A percentile compares a stretch with the other conserved stretches of the same genome.
phyloP scores from a whole-genome alignment of 495 filamentous ascomycete genomes.

The Hapsidospora chrysogenum region DNA sequence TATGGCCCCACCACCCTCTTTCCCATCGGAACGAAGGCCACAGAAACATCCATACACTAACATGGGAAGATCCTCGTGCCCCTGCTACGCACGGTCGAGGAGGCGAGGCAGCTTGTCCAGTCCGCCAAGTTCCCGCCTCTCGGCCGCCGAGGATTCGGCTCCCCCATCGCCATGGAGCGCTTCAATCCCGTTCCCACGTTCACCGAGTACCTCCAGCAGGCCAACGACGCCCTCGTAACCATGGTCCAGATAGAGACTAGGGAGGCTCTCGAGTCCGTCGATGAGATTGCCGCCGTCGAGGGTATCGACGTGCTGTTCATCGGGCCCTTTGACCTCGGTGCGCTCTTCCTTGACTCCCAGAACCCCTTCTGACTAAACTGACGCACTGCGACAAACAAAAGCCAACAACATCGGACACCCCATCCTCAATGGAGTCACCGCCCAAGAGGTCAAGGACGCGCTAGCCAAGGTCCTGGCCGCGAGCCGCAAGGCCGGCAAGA shows the following conservation, averaged over 20 bases:
- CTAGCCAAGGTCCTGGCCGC: slow-evolving; percentile 48
- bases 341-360: background rate
- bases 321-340: slow-evolving; percentile 60
- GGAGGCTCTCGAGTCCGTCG: slow-evolving; percentile 51
- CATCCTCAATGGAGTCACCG: slow-evolving; percentile 41
- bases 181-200: slow-evolving; percentile 36
- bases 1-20: slow-evolving; percentile 9
- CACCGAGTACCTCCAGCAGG: slow-evolving; percentile 55
- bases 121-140: slow-evolving; percentile 51
- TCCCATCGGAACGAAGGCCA: background rate
- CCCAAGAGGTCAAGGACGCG: slow-evolving; percentile 46
- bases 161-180: slow-evolving; percentile 46
- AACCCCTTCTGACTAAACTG: background rate
- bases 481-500: slow-evolving; percentile 50
- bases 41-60: too few species aligned
- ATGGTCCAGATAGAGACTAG: slow-evolving; percentile 74
- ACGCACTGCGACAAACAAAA: background rate
- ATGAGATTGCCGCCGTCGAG: slow-evolving; percentile 53
- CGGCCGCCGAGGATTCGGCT: slow-evolving; percentile 48
- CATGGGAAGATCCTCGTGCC: slow-evolving; percentile 38
- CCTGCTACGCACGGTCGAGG: slow-evolving; percentile 45
- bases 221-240: slow-evolving; percentile 53
- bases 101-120: slow-evolving; percentile 39
- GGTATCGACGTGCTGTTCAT: slow-evolving; percentile 64
- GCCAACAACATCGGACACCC: slow-evolving; percentile 58